Evolutionary conservation across 202 grass and related monocot species (phyloP).

Genomic region (Setaria italica): DNA sequence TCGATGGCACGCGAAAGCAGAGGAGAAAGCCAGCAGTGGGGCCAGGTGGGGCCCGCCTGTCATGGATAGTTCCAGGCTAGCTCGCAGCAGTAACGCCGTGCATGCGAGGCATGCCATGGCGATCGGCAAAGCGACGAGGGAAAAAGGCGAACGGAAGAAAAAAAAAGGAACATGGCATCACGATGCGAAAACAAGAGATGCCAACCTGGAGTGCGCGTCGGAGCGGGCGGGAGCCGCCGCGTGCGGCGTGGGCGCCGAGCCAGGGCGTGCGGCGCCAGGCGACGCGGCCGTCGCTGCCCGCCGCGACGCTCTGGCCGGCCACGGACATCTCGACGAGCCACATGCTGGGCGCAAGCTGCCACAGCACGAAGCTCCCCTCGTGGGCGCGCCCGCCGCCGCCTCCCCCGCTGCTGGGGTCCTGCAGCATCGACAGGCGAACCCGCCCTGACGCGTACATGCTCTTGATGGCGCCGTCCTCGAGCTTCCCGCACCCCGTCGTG

Average conservation of each 20-base stretch:
- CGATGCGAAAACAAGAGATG: constrained; percentile 26
- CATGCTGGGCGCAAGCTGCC: constrained; percentile 78
- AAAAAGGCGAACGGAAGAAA: background rate
- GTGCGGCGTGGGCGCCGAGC: constrained; percentile 88
- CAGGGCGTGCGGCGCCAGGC: constrained; percentile 96
- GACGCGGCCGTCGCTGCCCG: constrained; percentile 75
- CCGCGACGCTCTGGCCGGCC: constrained; percentile 73
- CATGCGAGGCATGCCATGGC: constrained; percentile 56
- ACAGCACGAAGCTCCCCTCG: constrained; percentile 75
- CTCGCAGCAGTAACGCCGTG: constrained; percentile 23
- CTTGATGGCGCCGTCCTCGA: constrained; percentile 59
- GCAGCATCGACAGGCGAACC: constrained; percentile 60
- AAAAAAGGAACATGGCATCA: constrained; percentile 26
- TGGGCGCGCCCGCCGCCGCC: constrained; percentile 48
- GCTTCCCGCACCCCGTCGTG: constrained; percentile 67
- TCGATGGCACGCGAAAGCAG: constrained; percentile 28
- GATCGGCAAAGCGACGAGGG: constrained; percentile 40
- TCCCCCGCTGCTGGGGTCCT: background rate
- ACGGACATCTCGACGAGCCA: constrained; percentile 78
- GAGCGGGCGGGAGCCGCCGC: constrained; percentile 82
- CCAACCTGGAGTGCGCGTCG: constrained; percentile 88
- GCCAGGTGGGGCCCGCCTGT: constrained; percentile 25
- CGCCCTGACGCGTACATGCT: constrained; percentile 71
- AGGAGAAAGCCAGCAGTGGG: background rate
- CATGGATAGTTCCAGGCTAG: constrained; percentile 30